Conservation (phyloP, 2,329 filamentous ascomycete species). For the Karstenula rhodostoma region DNA sequence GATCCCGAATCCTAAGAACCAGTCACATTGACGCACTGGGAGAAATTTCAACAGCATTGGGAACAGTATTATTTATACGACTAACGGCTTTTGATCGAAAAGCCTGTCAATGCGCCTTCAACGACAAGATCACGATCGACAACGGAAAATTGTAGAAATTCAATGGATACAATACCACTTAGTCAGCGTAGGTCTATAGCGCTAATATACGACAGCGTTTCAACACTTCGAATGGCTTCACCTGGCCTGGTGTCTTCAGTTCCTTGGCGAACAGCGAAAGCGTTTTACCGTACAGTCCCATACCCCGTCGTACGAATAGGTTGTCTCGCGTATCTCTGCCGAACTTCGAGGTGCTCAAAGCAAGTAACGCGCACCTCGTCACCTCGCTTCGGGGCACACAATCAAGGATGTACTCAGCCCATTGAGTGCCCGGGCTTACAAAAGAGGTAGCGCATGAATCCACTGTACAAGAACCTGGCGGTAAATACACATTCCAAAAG, state of each 20-base stretch:
- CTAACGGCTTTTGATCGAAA: background rate
- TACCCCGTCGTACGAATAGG: conserved; percentile 15
- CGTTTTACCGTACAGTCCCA: conserved; percentile 23
- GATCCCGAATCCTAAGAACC: background rate
- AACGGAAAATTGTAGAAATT: too few species aligned
- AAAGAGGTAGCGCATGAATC: background rate
- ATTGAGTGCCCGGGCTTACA: background rate
- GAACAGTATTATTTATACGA: too few species aligned
- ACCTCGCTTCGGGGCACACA: conserved; percentile 14
- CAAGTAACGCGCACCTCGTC: conserved; percentile 22
- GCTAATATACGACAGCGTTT: conserved; percentile 11
- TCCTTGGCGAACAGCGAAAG: conserved; percentile 10
- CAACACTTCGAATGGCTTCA: conserved; percentile 11
- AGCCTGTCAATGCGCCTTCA: background rate
- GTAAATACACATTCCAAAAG: conserved; percentile 20
- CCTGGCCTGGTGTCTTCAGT: background rate
- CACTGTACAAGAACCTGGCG: background rate
- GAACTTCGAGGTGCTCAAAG: conserved; percentile 20
- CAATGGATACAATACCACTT: too few species aligned
- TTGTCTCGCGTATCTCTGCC: conserved; percentile 17
- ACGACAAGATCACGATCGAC: background rate
- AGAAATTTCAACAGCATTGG: background rate
- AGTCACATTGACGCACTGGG: too few species aligned
- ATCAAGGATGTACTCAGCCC: conserved; percentile 6
- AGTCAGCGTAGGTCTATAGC: too few species aligned